Evolutionary conservation across 768 basidiomycete species (phyloP), one percentile per base, ranked within the genome.

Genomic region (Termitomyces sp.): DNA sequence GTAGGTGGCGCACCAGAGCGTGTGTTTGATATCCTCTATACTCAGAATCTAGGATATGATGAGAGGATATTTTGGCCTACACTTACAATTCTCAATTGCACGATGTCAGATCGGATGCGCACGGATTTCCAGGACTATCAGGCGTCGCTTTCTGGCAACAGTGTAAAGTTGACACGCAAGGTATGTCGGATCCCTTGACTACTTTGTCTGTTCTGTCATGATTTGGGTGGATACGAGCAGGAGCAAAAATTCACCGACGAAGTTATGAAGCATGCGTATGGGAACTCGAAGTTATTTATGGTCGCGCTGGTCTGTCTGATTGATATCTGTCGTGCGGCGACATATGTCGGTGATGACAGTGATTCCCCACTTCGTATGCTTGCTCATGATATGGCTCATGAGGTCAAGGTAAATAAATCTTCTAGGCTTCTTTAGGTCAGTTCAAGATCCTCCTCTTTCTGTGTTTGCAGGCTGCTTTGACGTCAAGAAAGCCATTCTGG

Each of bases 1-100:
- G 77, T 91, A 12, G 95, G 96, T 61, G 92, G 90, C 47, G 86
- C 87, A 0, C 88, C 94, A 0, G 94, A 97, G 69, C 85, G 91
- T 8, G 84, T 96, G 3, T 96, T 94, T 68, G 95, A 97, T 72
- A 72, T 89, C 17, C 74, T 96, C 2, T 87, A 85, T 67, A 79
- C 82, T 15, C 79, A 75, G 54, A 76, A 70, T 57, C 74, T 57
- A 68, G 75, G 67, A 69, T 80, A 74, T 71, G 83, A 73, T 63
- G 85, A 73, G 80, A 83, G 46, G 73, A 65, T 74, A n/a, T 75
- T 92, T 48, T 95, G 93, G 90, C 94, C 95, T 0, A 85, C 88
- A 0, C 80, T 96, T 63, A 84, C 89, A 0, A 83, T 88, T 38
- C 79, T 96, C 11, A 79, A 90, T 40, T 86, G 87, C 57, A 81